Base-by-base conservation (phyloP, 495 filamentous ascomycete genomes). In the Ascodesmis nigricans region DNA sequence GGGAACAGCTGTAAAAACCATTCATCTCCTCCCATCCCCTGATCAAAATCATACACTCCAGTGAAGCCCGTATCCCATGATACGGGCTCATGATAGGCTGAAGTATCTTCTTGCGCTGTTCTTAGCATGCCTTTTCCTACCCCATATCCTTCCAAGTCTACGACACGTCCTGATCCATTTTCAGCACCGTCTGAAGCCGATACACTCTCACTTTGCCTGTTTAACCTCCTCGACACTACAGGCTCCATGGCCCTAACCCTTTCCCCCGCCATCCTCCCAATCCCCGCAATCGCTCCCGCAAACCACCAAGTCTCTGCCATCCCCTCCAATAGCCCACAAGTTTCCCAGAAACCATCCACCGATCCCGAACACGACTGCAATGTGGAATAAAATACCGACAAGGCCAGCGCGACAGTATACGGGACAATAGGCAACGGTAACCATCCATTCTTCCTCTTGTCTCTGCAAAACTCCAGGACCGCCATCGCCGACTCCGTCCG, bases 231-330 rank as follows among this genome's bases (percentile, higher is more conserved):
- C 33, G 27, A 20, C 15, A 35, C 33, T 1, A 23, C 33, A 2
- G 33, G 21, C 21, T 35, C 33, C n/a, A 25, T 35, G 1, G 27
- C 33, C 10, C 5, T 13, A 1, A 35, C n/a, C 3, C 33, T 9
- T 17, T 29, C 39, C 31, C 48, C 25, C 5, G 45, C 46, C 16
- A 31, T 34, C 17, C 24, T 23, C n/a, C 46, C 46, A 19, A 49
- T 24, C 18, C 33, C 35, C 7, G 46, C 46, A 45, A 49, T 49
- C 4, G 45, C 46, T 8, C 46, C 45, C 5, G 46, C 46, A 9
- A 49, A 47, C 45, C 45, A 49, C 46, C 46, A 49, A 35, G 36
- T 44, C 13, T 38, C 32, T 2, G 40, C 31, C 20, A 49, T 33
- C 21, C 29, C 27, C 29, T 35, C 42, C 2, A 49, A 30, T 22